A percentile compares a stretch with the other conserved stretches of the same genome.
Conservation (phyloP, 2,329 filamentous ascomycete species). For the Alternaria sp. region DNA sequence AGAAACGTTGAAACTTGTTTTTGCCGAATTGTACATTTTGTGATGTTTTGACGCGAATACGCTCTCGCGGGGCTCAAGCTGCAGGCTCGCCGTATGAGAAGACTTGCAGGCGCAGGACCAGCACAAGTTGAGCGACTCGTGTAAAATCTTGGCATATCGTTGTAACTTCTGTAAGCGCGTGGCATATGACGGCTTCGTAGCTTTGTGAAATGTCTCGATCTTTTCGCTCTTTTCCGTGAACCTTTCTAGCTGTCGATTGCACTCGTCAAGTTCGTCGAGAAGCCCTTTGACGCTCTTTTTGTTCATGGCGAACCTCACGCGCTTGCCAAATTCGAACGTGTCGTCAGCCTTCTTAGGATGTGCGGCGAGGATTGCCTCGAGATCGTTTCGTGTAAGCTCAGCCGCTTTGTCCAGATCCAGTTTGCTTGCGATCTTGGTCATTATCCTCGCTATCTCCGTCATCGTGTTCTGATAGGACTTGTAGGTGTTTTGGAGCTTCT, state of each 20-base stretch:
- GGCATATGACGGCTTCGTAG: constrained; percentile 44
- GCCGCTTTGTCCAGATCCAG: constrained; percentile 44
- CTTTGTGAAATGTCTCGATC: constrained; percentile 44
- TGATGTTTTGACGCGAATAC: constrained; percentile 31
- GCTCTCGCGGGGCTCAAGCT: constrained; percentile 38
- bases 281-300: constrained; percentile 47
- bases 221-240: constrained; percentile 48
- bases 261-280: constrained; percentile 46
- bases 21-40: constrained; percentile 13
- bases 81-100: constrained; percentile 42
- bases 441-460: constrained; percentile 44
- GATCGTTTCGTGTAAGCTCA: constrained; percentile 43
- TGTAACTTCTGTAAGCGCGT: constrained; percentile 43
- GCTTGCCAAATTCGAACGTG: constrained; percentile 46
- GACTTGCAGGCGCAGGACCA: constrained; percentile 46
- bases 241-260: constrained; percentile 48
- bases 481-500: constrained; percentile 45
- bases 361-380: constrained; percentile 44
- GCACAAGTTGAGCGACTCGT: constrained; percentile 35
- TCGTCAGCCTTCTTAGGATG: constrained; percentile 41
- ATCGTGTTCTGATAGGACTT: constrained; percentile 45
- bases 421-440: constrained; percentile 45
- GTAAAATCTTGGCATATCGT: constrained; percentile 41
- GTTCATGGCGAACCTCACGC: constrained; percentile 45
- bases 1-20: constrained; percentile 43